Evolutionary conservation across 139 green algal genomes (phyloP), one percentile per base, ranked within the genome.

Genomic region (Picochlorum sp.): DNA sequence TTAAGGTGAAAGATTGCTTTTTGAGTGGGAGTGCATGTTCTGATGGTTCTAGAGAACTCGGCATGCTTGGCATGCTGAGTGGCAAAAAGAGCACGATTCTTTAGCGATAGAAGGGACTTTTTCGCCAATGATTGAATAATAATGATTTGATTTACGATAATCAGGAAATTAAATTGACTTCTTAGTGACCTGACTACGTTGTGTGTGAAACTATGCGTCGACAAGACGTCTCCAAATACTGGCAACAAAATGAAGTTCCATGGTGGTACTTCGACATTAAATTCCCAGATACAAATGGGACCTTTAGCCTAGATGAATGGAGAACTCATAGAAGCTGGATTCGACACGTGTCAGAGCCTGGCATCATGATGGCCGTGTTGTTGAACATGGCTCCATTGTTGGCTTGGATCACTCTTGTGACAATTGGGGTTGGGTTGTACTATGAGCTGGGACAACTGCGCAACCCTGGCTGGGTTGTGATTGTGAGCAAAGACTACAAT

Each of bases 321-420:
- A 37, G 30, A 36, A 59, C 22, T 28, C 63, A 70, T 25, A 16
- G n/a, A 31, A 33, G 24, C 8, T 71, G 64, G 64, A 24, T 43
- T 26, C 41, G 64, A 0, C 57, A 71, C 56, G 40, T 50, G 32
- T 43, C 57, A 8, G 64, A 71, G 64, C 64, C 64, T 20, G 20
- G 16, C 28, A 65, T 57, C 24, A 60, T 44, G 18, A 9, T 65
- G 26, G 31, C 30, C 0, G 54, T 71, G 9, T 26, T 65, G 20
- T 20, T 33, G 10, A 30, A 30, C 13, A 25, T 50, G 24, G 9
- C 16, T 13, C 55, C 55, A 25, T 30, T 61, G 14, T n/a, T 61
- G 16, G 9, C 32, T n/a, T 61, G 55, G 55, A 9, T 35, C 25
- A 51, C 40, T 14, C 5, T 61, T 18, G 40, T 61, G 7, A 61